Evolutionary conservation across 768 basidiomycete species (phyloP).

Genomic region (Pluteus cervinus): DNA sequence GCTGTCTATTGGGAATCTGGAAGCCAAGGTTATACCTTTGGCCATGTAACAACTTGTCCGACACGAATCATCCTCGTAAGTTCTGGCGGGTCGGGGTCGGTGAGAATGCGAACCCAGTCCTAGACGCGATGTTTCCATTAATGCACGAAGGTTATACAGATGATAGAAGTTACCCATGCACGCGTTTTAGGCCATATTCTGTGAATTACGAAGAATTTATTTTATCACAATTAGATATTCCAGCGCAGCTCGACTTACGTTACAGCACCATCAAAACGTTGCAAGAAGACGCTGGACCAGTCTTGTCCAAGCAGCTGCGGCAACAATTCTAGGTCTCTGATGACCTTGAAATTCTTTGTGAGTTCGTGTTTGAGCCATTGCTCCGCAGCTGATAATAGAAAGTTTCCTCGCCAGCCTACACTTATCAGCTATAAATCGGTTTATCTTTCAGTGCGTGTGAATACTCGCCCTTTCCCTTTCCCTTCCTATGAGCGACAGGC

Average conservation of each 20-base stretch:
- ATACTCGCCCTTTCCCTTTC: slow-evolving; percentile 55
- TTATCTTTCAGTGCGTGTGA: neutral
- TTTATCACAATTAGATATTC: neutral
- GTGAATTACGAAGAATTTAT: slow-evolving; percentile 6
- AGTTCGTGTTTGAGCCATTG: slow-evolving; percentile 95
- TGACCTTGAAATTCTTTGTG: slow-evolving; percentile 97
- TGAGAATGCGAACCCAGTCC: slow-evolving; percentile 83
- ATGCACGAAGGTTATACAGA: slow-evolving; percentile 2
- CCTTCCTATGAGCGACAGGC: slow-evolving; percentile 91
- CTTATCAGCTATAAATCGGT: neutral
- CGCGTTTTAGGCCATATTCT: slow-evolving; percentile 87
- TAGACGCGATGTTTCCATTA: slow-evolving; percentile 21
- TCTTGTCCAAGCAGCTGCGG: slow-evolving; percentile 92
- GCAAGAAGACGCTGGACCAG: slow-evolving; percentile 95
- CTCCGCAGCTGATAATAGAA: slow-evolving; percentile 85
- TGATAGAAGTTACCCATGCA: slow-evolving; percentile 44
- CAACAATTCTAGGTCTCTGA: slow-evolving; percentile 91
- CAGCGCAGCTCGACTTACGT: slow-evolving; percentile 60
- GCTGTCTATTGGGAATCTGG: slow-evolving; percentile 3
- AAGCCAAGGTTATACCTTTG: slow-evolving; percentile 59
- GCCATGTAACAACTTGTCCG: slow-evolving; percentile 93
- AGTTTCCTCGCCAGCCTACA: slow-evolving; percentile 91
- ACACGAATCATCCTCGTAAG: slow-evolving; percentile 82
- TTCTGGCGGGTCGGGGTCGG: slow-evolving; percentile 76
- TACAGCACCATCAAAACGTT: slow-evolving; percentile 84